A percentile compares a stretch with the other conserved stretches of the same genome.
Evolutionary conservation across 352 stramenopile genomes (phyloP).

Genomic region (Pythium coloratum): DNA sequence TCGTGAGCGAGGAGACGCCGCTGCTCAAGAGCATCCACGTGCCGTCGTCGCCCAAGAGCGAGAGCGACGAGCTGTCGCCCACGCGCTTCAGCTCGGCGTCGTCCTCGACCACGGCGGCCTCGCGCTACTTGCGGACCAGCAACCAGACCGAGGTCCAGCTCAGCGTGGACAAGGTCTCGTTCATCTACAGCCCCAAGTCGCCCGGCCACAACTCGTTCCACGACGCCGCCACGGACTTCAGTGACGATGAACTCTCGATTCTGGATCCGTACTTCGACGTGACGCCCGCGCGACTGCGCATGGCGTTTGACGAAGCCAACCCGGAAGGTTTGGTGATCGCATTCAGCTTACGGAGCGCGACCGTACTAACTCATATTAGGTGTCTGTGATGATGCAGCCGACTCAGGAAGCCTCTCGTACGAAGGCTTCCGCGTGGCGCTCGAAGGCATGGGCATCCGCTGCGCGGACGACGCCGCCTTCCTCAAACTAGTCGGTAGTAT

Average conservation of each 20-base stretch:
- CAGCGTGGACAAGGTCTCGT: slow-evolving; percentile 80
- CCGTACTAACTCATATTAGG: neutral
- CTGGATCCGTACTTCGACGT: slow-evolving; percentile 88
- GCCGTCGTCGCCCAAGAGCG: slow-evolving; percentile 37
- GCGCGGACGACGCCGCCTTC: slow-evolving; percentile 66
- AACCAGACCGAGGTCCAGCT: slow-evolving; percentile 65
- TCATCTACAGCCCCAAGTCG: slow-evolving; percentile 73
- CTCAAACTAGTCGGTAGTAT: slow-evolving; percentile 73
- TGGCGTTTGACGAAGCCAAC: slow-evolving; percentile 66
- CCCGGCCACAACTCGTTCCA: slow-evolving; percentile 58
- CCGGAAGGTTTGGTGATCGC: slow-evolving; percentile 35
- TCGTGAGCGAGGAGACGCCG: slow-evolving; percentile 45
- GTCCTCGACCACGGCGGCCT: slow-evolving; percentile 8
- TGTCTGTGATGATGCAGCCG: slow-evolving; percentile 9
- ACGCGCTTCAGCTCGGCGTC: slow-evolving; percentile 24
- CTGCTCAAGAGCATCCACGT: slow-evolving; percentile 33
- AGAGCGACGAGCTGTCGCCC: slow-evolving; percentile 31
- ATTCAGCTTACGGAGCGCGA: neutral
- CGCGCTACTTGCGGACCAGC: slow-evolving; percentile 14
- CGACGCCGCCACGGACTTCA: slow-evolving; percentile 33
- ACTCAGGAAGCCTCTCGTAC: slow-evolving; percentile 50
- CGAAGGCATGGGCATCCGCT: slow-evolving; percentile 70
- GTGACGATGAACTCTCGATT: slow-evolving; percentile 77
- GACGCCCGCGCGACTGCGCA: slow-evolving; percentile 63
- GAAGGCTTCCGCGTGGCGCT: slow-evolving; percentile 59